Evolutionary conservation across 805 yeast species (phyloP).

Genomic region (Metschnikowia anglica): DNA sequence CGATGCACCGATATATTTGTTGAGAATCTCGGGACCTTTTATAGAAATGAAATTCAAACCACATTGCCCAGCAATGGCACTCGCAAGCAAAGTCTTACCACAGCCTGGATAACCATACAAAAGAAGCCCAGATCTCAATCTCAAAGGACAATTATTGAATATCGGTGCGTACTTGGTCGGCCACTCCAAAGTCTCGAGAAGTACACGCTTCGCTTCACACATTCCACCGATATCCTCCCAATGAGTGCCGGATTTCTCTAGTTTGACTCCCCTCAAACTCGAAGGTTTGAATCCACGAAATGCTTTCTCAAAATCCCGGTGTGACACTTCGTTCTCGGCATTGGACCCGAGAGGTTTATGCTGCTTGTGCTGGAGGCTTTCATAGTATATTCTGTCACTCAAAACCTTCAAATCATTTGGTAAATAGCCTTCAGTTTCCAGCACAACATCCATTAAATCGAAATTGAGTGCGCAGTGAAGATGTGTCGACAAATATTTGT

Average conservation of each 20-base stretch:
- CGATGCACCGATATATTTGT: constrained; percentile 95
- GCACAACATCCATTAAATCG: constrained; percentile 45
- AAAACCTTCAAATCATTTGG: constrained; percentile 78
- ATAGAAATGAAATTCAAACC: constrained; percentile 90
- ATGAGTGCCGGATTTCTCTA: constrained; percentile 68
- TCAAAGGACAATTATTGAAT: constrained; percentile 81
- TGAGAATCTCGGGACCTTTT: constrained; percentile 93
- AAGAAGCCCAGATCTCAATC: constrained; percentile 85
- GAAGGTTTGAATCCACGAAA: constrained; percentile 75
- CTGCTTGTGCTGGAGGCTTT: constrained; percentile 28
- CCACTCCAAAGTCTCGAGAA: constrained; percentile 93
- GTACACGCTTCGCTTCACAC: constrained; percentile 65
- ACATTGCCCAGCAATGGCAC: constrained; percentile 91
- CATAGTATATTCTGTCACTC: constrained; percentile 67
- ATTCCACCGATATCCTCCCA: constrained; percentile 95
- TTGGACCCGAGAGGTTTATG: too few species aligned
- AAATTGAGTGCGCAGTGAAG: constrained; percentile 37
- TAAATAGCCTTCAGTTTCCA: constrained; percentile 85
- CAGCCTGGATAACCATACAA: constrained; percentile 97
- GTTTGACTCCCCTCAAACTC: constrained; percentile 78
- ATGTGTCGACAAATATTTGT: constrained; percentile 33
- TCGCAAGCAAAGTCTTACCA: constrained; percentile 90
- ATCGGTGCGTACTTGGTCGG: constrained; percentile 95
- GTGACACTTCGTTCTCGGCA: constrained; percentile 21
- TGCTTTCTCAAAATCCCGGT: constrained; percentile 51